phyloP scores from a whole-genome alignment of 306 rosid species.

The Cucumis cinereus region DNA sequence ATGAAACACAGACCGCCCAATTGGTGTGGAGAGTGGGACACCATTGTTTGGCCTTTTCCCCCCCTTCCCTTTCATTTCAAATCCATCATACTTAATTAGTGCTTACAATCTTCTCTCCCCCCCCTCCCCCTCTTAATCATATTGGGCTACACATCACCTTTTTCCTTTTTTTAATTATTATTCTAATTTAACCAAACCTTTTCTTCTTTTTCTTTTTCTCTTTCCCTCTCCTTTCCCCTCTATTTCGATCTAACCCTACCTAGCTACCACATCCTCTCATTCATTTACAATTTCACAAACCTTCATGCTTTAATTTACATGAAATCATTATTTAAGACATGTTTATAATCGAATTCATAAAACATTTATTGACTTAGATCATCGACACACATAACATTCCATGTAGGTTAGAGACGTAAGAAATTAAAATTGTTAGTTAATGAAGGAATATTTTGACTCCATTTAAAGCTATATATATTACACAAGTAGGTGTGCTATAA shows the following conservation, averaged over 20 bases:
- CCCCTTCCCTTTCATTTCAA: neutral
- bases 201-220: neutral
- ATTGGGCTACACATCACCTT: neutral
- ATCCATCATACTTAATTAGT: neutral
- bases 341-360: neutral
- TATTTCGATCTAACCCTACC: neutral
- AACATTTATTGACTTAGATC: no score
- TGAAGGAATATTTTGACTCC: neutral
- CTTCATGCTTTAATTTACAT: neutral
- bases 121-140: neutral
- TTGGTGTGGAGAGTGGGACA: conserved; percentile 1
- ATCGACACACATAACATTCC: neutral
- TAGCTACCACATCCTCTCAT: neutral
- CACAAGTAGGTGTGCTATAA: neutral
- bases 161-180: neutral
- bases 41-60: neutral
- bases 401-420: neutral
- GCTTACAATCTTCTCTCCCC: neutral
- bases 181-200: neutral
- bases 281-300: neutral
- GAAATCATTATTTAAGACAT: neutral
- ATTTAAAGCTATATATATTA: no score
- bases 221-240: no score
- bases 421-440: neutral
- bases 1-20: neutral